Conservation (phyloP, 805 yeast species). For the Dipodascus geniculatus region DNA sequence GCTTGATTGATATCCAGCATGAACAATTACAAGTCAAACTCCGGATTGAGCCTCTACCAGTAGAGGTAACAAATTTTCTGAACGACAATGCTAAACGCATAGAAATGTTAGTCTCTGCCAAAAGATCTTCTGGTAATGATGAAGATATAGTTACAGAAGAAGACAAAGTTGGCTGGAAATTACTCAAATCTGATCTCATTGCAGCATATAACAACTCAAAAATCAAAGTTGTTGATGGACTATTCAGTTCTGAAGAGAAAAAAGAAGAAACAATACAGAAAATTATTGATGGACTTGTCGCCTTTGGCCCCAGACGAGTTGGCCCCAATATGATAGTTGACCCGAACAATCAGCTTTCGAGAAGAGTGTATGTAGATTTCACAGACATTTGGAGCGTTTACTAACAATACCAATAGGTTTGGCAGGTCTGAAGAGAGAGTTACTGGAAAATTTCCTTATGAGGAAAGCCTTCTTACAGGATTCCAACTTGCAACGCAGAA, state of each 20-base stretch:
- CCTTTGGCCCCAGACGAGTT: slow-evolving; percentile 66
- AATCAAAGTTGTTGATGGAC: slow-evolving; percentile 23
- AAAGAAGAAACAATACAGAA: slow-evolving; percentile 15
- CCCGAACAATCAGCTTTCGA: slow-evolving; percentile 26
- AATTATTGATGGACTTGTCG: slow-evolving; percentile 33
- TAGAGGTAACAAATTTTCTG: slow-evolving; percentile 37
- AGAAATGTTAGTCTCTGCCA: slow-evolving; percentile 18
- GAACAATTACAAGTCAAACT: slow-evolving; percentile 37
- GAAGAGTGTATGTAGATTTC: slow-evolving; percentile 23
- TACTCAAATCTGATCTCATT: slow-evolving; percentile 13
- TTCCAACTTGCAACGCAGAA: slow-evolving; percentile 70
- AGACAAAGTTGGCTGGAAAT: slow-evolving; percentile 8
- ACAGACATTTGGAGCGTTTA: neutral
- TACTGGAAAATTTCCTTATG: slow-evolving; percentile 27
- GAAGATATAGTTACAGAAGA: slow-evolving; percentile 17
- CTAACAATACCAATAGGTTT: neutral
- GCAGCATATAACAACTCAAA: slow-evolving; percentile 24
- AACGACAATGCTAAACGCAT: slow-evolving; percentile 36
- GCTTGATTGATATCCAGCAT: slow-evolving; percentile 32
- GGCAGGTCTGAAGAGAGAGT: neutral
- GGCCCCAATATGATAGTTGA: slow-evolving; percentile 73
- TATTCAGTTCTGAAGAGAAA: slow-evolving; percentile 18
- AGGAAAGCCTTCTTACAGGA: slow-evolving; percentile 63
- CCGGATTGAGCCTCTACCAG: slow-evolving; percentile 44
- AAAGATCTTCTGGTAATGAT: slow-evolving; percentile 15